Evolutionary conservation across 1,284 basidiomycete genomes (phyloP), one percentile per base, ranked within the genome.

Genomic region (Ganoderma meredithae): DNA sequence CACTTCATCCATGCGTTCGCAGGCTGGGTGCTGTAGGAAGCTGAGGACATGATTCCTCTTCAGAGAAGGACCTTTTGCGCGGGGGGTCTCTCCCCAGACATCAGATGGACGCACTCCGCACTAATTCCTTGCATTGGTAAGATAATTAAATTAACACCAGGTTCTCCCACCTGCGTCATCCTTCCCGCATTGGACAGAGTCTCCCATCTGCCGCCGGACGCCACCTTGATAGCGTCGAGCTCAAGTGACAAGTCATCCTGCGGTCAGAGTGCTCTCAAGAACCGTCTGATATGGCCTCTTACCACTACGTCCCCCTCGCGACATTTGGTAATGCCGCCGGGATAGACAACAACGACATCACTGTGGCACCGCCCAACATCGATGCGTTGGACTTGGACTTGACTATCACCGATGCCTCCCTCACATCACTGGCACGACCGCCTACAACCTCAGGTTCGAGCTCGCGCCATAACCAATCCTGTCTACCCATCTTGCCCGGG

Each of bases 231-330:
- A 55, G 22, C 31, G 55, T 56, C 19, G 43, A 9, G 36, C 36
- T 39, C 36, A 39, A 39, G 36, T 39, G 43, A 19, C 43, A 56
- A 5, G 9, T 31, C n/a, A 17, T 31, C 12, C 27, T 56, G 55
- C 55, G 33, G 33, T 56, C 55, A 56, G 47, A 49, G 22, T 17
- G 3, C 17, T 27, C 6, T 31, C 4, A 56, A 27, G 15, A 56
- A 56, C 8, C 17, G 9, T 36, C 55, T 58, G 33, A 39, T 33
- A 39, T 33, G 31, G 36, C 19, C 10, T 39, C 36, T 39, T 13
- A 58, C 55, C 31, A 58, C 17, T 58, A 58, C 31, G 8, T 58
- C 17, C n/a, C 55, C 31, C 55, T 58, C 39, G 55, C n/a, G 19
- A 58, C 55, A 12, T 39, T 58, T 10, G 15, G 31, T n/a, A 36